phyloP scores from a whole-genome alignment of 1,139 yeast genomes.

The Diutina neorugosa region DNA sequence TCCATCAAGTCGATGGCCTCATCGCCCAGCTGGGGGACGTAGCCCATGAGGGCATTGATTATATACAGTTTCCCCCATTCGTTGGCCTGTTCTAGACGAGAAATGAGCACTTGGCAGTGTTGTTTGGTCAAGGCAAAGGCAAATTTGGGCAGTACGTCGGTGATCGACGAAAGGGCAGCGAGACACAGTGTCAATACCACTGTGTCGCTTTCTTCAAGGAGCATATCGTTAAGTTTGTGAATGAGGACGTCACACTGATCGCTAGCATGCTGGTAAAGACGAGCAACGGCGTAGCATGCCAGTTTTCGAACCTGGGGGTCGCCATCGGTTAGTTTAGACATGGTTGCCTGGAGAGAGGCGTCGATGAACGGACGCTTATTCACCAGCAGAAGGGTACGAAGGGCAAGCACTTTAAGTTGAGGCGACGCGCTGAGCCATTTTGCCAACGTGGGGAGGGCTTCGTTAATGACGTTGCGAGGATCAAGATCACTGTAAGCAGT shows the following conservation, averaged over 20 bases:
- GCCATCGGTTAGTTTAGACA: neutral
- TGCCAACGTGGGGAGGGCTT: neutral
- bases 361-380: neutral
- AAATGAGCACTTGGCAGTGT: conserved; percentile 43
- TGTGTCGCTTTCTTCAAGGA: conserved; percentile 44
- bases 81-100: conserved; percentile 40
- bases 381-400: neutral
- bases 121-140: conserved; percentile 42
- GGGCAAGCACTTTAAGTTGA: neutral
- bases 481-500: neutral
- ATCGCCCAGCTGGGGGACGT: conserved; percentile 53
- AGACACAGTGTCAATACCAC: conserved; percentile 63
- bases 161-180: conserved; percentile 54
- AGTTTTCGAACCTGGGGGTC: conserved; percentile 22
- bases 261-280: conserved; percentile 49
- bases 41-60: conserved; percentile 56
- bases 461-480: neutral
- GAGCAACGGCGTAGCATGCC: conserved; percentile 61
- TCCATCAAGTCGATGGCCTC: conserved; percentile 65
- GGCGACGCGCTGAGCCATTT: neutral
- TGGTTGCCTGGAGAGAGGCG: neutral
- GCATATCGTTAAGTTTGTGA: conserved; percentile 42
- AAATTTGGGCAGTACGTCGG: conserved; percentile 41
- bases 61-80: conserved; percentile 78
- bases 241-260: conserved; percentile 33